Percentiles rank a stretch among this genome's conserved stretches.
phyloP scores from a whole-genome alignment of 352 stramenopile genomes.

The Aphanomyces cochlioides region DNA sequence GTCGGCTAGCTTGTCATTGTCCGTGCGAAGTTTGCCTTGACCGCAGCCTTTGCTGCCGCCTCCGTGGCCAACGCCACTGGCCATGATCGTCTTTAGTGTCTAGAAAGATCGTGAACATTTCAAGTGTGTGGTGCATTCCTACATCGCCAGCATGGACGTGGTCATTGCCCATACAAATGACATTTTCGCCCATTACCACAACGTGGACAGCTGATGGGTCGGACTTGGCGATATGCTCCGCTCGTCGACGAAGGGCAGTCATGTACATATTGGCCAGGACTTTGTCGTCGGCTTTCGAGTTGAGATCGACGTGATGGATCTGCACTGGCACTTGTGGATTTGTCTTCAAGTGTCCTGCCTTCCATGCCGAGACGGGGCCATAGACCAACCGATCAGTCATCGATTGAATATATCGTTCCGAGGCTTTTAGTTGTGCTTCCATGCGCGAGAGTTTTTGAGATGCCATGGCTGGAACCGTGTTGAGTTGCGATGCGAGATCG shows the following conservation, averaged over 20 bases:
- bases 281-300: conserved; percentile 3
- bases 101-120: conserved; percentile 11
- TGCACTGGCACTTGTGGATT: conserved; percentile 14
- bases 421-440: conserved; percentile 65
- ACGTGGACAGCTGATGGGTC: conserved; percentile 41
- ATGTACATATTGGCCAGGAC: conserved; percentile 37
- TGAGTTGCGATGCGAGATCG: conserved; percentile 48
- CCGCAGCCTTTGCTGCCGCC: conserved; percentile 60
- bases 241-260: conserved; percentile 57
- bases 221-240: conserved; percentile 48
- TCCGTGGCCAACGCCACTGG: conserved; percentile 39
- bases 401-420: conserved; percentile 49
- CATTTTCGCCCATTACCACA: conserved; percentile 46
- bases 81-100: conserved; percentile 42
- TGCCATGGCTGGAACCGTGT: conserved; percentile 60
- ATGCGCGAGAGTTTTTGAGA: conserved; percentile 60
- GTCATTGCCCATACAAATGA: conserved; percentile 50
- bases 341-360: background rate
- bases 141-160: conserved; percentile 51
- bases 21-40: conserved; percentile 39
- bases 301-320: conserved; percentile 14
- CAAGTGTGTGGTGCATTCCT: conserved; percentile 40
- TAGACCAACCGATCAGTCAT: conserved; percentile 51
- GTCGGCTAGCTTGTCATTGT: no score
- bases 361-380: conserved; percentile 41